These are phyloP conservation scores for Eucalyptus lansdowneana DNA, from an alignment of 345 rosid species.

Conservation along the genomic window DNA sequence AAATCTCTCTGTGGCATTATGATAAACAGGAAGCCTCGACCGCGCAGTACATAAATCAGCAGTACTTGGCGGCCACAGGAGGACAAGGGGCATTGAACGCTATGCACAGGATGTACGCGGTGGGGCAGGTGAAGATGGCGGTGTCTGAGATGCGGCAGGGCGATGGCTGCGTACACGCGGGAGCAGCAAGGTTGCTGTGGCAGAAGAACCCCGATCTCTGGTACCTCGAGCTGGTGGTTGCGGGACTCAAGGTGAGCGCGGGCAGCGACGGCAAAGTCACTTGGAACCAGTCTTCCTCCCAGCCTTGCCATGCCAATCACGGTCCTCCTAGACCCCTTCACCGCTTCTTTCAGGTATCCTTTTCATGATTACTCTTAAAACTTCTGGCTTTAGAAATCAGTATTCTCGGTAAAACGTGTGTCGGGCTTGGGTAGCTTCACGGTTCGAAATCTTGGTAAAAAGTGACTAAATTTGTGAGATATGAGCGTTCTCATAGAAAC, in stretches of 20 bases:
- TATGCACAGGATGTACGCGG: slow-evolving; percentile 66
- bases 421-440: not conserved
- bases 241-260: slow-evolving; percentile 77
- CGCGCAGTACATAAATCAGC: slow-evolving; percentile 76
- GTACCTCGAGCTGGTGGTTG: slow-evolving; percentile 72
- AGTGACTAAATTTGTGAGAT: not conserved
- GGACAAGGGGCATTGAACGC: slow-evolving; percentile 46
- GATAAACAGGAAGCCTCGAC: slow-evolving; percentile 58
- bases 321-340: slow-evolving; percentile 85
- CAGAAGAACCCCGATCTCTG: slow-evolving; percentile 86
- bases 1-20: not conserved
- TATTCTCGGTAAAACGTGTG: not conserved
- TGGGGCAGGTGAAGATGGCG: slow-evolving; percentile 80
- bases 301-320: slow-evolving; percentile 61
- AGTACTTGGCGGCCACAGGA: slow-evolving; percentile 78
- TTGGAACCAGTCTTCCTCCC: slow-evolving; percentile 87
- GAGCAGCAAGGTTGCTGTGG: slow-evolving; percentile 63
- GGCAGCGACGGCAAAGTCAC: slow-evolving; percentile 89
- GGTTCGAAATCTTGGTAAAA: not conserved
- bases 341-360: slow-evolving; percentile 79
- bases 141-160: slow-evolving; percentile 68
- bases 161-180: slow-evolving; percentile 32
- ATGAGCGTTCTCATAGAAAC: not conserved
- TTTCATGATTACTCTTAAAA: not conserved
- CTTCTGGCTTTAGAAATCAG: not conserved